Evolutionary conservation across 805 yeast species (phyloP).

Genomic region (Starmerella stellata): DNA sequence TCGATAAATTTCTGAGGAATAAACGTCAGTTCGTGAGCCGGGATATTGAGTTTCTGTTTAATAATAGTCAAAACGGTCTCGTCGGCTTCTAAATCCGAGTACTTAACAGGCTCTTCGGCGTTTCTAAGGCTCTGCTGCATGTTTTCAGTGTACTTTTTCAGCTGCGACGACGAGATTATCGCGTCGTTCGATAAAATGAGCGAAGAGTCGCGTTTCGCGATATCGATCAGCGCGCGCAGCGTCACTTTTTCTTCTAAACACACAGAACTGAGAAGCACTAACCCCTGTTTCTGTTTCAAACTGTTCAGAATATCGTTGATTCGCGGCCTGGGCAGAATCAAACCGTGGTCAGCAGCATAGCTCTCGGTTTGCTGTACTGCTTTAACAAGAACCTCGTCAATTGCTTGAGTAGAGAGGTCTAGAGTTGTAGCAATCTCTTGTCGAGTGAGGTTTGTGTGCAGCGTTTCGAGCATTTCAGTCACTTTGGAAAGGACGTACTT

Average conservation of each 20-base stretch:
- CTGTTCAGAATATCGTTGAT: background rate
- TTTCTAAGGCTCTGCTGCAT: conserved; percentile 3
- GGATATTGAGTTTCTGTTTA: conserved; percentile 3
- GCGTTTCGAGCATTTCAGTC: background rate
- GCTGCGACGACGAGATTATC: conserved; percentile 7
- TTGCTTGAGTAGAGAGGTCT: background rate
- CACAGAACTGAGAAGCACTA: background rate
- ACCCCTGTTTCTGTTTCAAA: background rate
- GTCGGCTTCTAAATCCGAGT: conserved; percentile 6
- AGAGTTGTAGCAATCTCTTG: conserved; percentile 1
- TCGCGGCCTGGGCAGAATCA: conserved; percentile 2
- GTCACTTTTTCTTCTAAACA: conserved; percentile 7
- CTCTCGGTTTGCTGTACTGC: conserved; percentile 1
- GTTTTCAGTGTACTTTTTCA: conserved; percentile 1
- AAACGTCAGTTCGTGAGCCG: conserved; percentile 1
- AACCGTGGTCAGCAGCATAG: conserved; percentile 2
- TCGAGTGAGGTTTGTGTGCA: background rate
- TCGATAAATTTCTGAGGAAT: conserved; percentile 3
- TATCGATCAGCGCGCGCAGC: conserved; percentile 7
- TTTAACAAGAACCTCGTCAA: background rate
- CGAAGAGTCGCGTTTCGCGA: conserved; percentile 3
- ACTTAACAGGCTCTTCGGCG: conserved; percentile 5
- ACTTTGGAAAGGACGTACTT: background rate
- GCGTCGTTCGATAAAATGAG: conserved; percentile 6
- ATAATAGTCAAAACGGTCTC: conserved; percentile 4